phyloP scores from a whole-genome alignment of 768 basidiomycete genomes.

The Termitomyces bulborhizus region DNA sequence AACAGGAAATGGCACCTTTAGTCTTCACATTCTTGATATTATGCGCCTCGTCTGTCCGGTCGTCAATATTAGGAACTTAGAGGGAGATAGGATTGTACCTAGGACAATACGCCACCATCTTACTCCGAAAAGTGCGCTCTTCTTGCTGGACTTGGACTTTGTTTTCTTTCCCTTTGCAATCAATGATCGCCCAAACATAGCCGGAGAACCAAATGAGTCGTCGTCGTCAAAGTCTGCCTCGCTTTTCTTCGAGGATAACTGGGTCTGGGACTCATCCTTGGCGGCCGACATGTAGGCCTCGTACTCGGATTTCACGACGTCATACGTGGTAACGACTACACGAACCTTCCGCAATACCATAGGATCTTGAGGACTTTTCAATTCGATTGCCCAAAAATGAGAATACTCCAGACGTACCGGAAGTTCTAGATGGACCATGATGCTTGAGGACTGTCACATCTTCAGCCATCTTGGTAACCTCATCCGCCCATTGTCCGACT shows the following conservation, averaged over 20 bases:
- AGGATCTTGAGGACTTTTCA: constrained; percentile 40
- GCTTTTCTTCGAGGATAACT: constrained; percentile 30
- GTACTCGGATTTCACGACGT: constrained; percentile 77
- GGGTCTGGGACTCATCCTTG: constrained; percentile 51
- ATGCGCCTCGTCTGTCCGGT: constrained; percentile 78
- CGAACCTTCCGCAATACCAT: constrained; percentile 45
- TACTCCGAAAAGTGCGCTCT: constrained; percentile 66
- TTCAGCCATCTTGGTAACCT: constrained; percentile 68
- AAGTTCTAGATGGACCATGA: constrained; percentile 72
- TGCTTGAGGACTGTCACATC: constrained; percentile 72
- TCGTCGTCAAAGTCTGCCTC: constrained; percentile 31
- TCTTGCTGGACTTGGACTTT: constrained; percentile 39
- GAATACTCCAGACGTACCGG: constrained; percentile 35
- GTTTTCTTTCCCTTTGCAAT: constrained; percentile 36
- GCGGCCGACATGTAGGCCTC: constrained; percentile 40
- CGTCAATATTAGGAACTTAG: background rate
- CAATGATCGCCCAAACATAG: constrained; percentile 40
- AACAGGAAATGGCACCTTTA: constrained; percentile 74
- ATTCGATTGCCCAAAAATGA: background rate
- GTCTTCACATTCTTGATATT: constrained; percentile 87
- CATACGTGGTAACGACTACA: constrained; percentile 85
- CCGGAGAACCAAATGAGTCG: constrained; percentile 29
- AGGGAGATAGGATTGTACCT: constrained; percentile 39
- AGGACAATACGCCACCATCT: constrained; percentile 86
- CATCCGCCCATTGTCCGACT: constrained; percentile 86